Percentiles rank a stretch among this genome's conserved stretches.
Evolutionary conservation across 2,329 filamentous ascomycete species (phyloP).

Genomic region (Ceratocystis lukuohia): DNA sequence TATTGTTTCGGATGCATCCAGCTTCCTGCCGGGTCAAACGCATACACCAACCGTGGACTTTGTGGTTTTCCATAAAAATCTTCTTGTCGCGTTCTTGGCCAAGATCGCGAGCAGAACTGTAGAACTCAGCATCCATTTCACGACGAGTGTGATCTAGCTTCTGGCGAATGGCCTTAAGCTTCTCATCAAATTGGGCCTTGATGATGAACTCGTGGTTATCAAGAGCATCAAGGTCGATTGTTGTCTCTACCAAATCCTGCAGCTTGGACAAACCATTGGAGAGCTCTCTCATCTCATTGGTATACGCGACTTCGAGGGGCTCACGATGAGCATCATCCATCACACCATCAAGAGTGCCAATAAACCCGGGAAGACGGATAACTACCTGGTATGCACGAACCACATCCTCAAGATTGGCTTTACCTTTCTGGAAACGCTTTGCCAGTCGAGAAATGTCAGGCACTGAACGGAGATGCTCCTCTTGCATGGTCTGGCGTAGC

Average conservation of each 20-base stretch:
- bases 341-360: conserved; percentile 76
- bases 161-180: conserved; percentile 72
- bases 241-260: conserved; percentile 97
- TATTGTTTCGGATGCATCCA: conserved; percentile 83
- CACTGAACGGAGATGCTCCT: conserved; percentile 83
- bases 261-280: conserved; percentile 71
- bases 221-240: conserved; percentile 85
- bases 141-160: conserved; percentile 73
- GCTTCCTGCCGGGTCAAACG: conserved; percentile 83
- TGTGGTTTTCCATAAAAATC: conserved; percentile 92
- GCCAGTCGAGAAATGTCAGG: conserved; percentile 87
- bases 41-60: conserved; percentile 93
- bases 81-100: conserved; percentile 95
- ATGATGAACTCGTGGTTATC: conserved; percentile 98
- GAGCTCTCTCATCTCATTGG: conserved; percentile 62
- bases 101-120: conserved; percentile 62
- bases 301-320: conserved; percentile 76
- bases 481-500: conserved; percentile 87
- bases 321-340: conserved; percentile 93
- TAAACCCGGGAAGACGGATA: conserved; percentile 79
- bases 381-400: conserved; percentile 90
- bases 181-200: conserved; percentile 94
- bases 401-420: conserved; percentile 88
- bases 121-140: conserved; percentile 75
- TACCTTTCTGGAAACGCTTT: conserved; percentile 86